These are phyloP conservation scores for Beverwykella pulmonaria DNA, from an alignment of 495 filamentous ascomycete species.

Conservation along the genomic window DNA sequence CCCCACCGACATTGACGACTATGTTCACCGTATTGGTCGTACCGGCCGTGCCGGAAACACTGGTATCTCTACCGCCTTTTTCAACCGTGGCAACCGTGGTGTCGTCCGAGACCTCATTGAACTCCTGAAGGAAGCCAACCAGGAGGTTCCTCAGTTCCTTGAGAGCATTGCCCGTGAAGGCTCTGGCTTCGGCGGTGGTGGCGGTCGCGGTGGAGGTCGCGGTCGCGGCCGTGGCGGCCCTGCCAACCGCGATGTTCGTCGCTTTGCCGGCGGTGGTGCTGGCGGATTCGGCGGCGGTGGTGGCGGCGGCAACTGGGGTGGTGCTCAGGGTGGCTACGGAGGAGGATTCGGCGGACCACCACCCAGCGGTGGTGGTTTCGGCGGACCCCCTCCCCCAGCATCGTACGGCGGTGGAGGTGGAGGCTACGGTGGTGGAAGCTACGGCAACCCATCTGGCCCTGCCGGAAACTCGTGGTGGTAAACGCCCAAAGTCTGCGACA, in stretches of 20 bases:
- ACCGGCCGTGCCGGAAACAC: constrained; percentile 99
- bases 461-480: constrained; percentile 96
- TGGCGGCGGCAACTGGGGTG: constrained; percentile 49
- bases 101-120: constrained; percentile 95
- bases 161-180: constrained; percentile 96
- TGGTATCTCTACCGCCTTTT: constrained; percentile 97
- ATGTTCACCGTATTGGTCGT: constrained; percentile 99
- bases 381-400: constrained; percentile 38
- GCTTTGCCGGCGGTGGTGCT: constrained; percentile 64
- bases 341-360: constrained; percentile 32
- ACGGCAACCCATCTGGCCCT: constrained; percentile 83
- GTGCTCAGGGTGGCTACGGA: constrained; percentile 49
- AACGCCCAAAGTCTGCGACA: constrained; percentile 39
- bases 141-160: constrained; percentile 90
- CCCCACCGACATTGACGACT: constrained; percentile 98
- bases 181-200: constrained; percentile 70
- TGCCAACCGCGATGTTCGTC: constrained; percentile 89
- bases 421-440: constrained; percentile 64
- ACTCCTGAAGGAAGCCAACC: constrained; percentile 95
- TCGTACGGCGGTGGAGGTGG: constrained; percentile 52
- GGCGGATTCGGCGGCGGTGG: constrained; percentile 57
- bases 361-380: constrained; percentile 54
- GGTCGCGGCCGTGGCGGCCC: constrained; percentile 64
- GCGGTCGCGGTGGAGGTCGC: constrained; percentile 59
- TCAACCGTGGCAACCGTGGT: constrained; percentile 98